These are phyloP conservation scores for Crucibulum laeve DNA, from an alignment of 768 basidiomycete genomes.

Conservation along the genomic window DNA sequence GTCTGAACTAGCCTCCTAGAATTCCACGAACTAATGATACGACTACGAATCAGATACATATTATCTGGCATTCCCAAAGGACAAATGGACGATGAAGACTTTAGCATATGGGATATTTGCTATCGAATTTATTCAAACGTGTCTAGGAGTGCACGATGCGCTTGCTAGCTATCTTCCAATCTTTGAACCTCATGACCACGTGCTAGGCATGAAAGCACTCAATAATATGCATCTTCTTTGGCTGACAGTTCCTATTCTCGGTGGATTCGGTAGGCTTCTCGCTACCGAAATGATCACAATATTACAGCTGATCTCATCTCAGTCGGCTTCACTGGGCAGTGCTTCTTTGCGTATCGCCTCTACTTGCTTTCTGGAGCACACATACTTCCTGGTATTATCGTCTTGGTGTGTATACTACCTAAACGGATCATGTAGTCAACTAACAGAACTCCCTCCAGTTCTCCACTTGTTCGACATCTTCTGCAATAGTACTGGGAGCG, in stretches of 20 bases:
- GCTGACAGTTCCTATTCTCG: background rate
- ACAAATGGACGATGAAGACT: slow-evolving; percentile 2
- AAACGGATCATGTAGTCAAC: background rate
- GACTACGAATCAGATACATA: slow-evolving; percentile 6
- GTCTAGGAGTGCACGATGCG: slow-evolving; percentile 2
- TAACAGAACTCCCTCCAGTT: background rate
- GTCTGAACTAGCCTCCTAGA: background rate
- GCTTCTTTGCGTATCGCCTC: background rate
- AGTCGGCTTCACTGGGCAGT: background rate
- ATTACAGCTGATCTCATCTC: background rate
- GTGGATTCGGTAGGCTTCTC: slow-evolving; percentile 1
- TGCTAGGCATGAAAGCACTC: background rate
- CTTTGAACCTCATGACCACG: too few relatives aligned
- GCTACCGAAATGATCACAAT: background rate
- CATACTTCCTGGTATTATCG: background rate
- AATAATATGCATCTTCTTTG: background rate
- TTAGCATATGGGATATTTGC: slow-evolving; percentile 5
- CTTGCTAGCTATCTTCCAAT: background rate
- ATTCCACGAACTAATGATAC: background rate
- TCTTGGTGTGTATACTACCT: background rate
- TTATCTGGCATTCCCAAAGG: slow-evolving; percentile 8
- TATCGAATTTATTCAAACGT: slow-evolving; percentile 5
- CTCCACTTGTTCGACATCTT: background rate
- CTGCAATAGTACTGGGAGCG: background rate
- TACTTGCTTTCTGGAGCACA: background rate